Evolutionary conservation across 345 rosid species (phyloP), one percentile per base, ranked within the genome.

Genomic region (Carallia brachiata): DNA sequence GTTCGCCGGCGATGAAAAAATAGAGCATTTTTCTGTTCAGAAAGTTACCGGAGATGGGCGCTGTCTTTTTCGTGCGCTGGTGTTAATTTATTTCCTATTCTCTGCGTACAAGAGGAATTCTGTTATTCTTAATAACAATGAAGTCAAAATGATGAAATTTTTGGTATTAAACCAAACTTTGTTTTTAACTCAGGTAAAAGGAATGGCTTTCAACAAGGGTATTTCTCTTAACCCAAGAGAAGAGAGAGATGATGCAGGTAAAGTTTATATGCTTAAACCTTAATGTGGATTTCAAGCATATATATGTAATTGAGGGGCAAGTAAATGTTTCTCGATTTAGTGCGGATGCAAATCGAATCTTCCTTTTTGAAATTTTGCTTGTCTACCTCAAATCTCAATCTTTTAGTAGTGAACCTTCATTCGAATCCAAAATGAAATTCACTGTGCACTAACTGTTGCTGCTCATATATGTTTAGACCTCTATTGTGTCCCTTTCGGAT

Each of bases 201-300:
- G 98, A 52, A 93, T 91, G 98, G 94, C 97, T 71, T 85, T 86
- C 61, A 88, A 90, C 86, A 89, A 90, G 67, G 97, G 95, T 52
- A 36, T 88, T 63, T 30, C 81, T 66, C 83, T 91, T 53, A 86
- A 75, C 34, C 73, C 91, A 28, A 67, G 82, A 16, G 77, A 78
- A 73, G 98, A 91, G 81, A 88, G 96, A 75, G 84, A 88, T 65
- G 87, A 85, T 74, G 97, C 98, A 69, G 97, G 96, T 86, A 76
- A 27, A 55, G 2, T 39, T 44, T 39, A 6, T 65, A 16, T 56
- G 52, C 36, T 64, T 47, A 0, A 4, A 12, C 8, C 50, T 52
- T 7, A 27, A 36, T 61, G 37, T 68, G 19, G 31, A 31, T 34
- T 32, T 66, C 44, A 31, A 36, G 32, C 37, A 19, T 16, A 12